A percentile compares a stretch with the other conserved stretches of the same genome.
Conservation (phyloP, 768 basidiomycete genomes). For the Thelephora ganbajun region DNA sequence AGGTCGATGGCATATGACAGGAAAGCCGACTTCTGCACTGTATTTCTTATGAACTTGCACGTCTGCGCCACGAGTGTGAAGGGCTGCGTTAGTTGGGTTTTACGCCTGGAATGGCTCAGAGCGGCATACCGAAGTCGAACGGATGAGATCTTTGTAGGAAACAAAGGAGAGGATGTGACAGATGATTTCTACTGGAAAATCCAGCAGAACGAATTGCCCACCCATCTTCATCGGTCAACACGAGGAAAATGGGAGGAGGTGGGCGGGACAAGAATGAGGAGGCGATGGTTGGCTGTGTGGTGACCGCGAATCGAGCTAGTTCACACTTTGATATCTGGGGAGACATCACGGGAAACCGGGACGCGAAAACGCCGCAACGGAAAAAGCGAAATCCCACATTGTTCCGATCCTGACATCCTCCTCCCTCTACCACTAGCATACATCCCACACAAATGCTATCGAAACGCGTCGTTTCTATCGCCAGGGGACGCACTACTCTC, state of each 20-base stretch:
- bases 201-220: not conserved
- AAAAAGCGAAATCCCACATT: too few species aligned
- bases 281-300: too few species aligned
- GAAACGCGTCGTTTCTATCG: slow-evolving; percentile 50
- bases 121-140: not conserved
- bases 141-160: not conserved
- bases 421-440: too few species aligned
- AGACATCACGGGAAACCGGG: too few species aligned
- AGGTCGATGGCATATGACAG: not conserved
- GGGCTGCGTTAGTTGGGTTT: not conserved
- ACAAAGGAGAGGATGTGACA: not conserved
- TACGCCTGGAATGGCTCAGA: too few species aligned
- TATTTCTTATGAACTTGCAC: not conserved
- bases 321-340: too few species aligned
- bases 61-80: not conserved
- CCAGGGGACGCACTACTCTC: slow-evolving; percentile 42
- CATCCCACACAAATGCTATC: slow-evolving; percentile 38
- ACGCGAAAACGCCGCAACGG: too few species aligned
- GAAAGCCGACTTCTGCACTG: not conserved
- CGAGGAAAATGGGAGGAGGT: too few species aligned
- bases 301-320: too few species aligned
- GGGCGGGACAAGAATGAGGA: too few species aligned
- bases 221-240: too few species aligned
- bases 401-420: too few species aligned
- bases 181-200: not conserved